These are phyloP conservation scores for Trichoderma atrobrunneum DNA, from an alignment of 2,329 filamentous ascomycete genomes.

Conservation along the genomic window DNA sequence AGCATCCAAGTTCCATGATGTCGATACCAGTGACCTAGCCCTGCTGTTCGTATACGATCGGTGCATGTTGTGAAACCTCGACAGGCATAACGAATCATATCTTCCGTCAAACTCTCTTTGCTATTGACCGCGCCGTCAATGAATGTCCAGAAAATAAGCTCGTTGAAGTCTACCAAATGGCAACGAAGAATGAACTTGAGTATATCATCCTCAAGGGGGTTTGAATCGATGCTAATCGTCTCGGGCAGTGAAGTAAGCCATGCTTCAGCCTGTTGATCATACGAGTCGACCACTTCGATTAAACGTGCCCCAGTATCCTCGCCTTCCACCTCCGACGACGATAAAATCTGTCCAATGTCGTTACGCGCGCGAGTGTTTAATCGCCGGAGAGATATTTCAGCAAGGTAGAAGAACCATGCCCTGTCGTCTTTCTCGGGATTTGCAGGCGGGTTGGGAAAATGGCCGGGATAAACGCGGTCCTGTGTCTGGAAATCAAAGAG, in stretches of 20 bases:
- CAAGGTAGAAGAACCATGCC: background rate
- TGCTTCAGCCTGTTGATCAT: background rate
- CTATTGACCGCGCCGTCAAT: background rate
- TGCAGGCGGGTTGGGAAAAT: background rate
- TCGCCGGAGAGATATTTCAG: background rate
- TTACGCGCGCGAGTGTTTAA: background rate
- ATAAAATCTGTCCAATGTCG: background rate
- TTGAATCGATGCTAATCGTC: background rate
- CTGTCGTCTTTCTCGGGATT: background rate
- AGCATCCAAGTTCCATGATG: background rate
- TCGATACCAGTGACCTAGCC: background rate
- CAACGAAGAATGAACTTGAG: background rate
- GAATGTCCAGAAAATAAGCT: background rate
- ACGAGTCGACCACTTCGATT: background rate
- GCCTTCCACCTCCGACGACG: background rate
- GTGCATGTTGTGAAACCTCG: background rate
- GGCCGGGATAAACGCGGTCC: background rate
- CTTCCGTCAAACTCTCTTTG: background rate
- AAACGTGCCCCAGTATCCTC: background rate
- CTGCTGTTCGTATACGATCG: background rate
- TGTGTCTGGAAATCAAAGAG: background rate
- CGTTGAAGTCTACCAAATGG: background rate
- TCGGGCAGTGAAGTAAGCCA: background rate
- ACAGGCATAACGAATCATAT: background rate
- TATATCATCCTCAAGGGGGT: background rate